Evolutionary conservation across 2,329 filamentous ascomycete genomes (phyloP).

Genomic region (Lasiodiplodia gonubiensis): DNA sequence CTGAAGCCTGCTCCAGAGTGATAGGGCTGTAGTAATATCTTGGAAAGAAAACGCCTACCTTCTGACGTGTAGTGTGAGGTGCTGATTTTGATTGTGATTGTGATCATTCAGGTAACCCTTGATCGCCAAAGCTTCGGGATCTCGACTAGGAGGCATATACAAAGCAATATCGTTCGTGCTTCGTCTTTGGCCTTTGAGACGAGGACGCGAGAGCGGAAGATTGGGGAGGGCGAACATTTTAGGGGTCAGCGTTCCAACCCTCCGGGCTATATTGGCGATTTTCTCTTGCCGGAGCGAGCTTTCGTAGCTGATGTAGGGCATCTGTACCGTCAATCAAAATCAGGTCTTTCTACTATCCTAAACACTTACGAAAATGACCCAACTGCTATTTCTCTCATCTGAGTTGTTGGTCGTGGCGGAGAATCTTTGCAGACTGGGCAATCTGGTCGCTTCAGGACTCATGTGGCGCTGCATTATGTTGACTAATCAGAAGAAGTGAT

Average conservation of each 20-base stretch:
- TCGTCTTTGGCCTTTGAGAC: neutral
- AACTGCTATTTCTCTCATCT: neutral
- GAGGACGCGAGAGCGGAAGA: neutral
- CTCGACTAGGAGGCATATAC: neutral
- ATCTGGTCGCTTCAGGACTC: neutral
- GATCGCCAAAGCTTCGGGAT: neutral
- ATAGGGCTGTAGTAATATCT: neutral
- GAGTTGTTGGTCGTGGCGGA: neutral
- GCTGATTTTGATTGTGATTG: constrained; percentile 2
- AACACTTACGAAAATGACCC: constrained; percentile 4
- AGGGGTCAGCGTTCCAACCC: neutral
- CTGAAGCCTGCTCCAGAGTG: too few species aligned
- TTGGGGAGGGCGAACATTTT: neutral
- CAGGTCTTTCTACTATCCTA: neutral
- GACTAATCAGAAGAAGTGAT: too few species aligned
- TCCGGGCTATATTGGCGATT: neutral
- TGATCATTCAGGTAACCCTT: constrained; percentile 10
- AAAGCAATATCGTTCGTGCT: neutral
- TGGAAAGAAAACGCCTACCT: neutral
- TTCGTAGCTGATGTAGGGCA: constrained; percentile 20
- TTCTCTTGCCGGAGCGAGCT: neutral
- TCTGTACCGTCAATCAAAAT: neutral
- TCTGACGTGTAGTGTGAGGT: constrained; percentile 1
- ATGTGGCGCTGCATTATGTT: neutral
- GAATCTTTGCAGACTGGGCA: neutral